phyloP scores from a whole-genome alignment of 1,284 basidiomycete genomes.

The Cerrena zonata region DNA sequence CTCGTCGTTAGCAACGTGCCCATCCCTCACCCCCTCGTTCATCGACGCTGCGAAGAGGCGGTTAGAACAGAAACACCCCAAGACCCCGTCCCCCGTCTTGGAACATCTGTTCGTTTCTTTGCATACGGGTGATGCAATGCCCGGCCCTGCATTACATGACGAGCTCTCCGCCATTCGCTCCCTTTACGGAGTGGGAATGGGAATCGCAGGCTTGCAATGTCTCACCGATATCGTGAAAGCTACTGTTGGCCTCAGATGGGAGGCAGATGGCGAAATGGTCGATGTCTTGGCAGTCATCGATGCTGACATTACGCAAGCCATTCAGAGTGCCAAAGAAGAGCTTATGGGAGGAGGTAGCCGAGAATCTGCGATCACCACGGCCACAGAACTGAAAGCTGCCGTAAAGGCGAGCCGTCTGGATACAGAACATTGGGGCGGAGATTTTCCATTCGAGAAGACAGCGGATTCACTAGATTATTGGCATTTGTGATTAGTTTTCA shows the following conservation, averaged over 20 bases:
- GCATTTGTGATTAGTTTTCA: too few relatives aligned
- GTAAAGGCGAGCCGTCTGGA: conserved; percentile 48
- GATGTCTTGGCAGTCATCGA: conserved; percentile 59
- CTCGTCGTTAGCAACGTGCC: conserved; percentile 57
- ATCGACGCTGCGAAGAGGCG: conserved; percentile 55
- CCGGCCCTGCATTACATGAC: conserved; percentile 46
- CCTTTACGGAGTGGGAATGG: conserved; percentile 71
- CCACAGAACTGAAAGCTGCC: conserved; percentile 42
- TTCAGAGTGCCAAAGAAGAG: conserved; percentile 74
- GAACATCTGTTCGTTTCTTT: conserved; percentile 38
- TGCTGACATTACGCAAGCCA: conserved; percentile 69
- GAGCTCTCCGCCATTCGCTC: conserved; percentile 52
- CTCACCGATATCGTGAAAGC: conserved; percentile 52
- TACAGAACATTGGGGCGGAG: conserved; percentile 55
- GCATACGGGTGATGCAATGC: conserved; percentile 33
- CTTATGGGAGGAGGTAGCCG: conserved; percentile 46
- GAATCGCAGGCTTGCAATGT: conserved; percentile 52
- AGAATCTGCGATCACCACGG: conserved; percentile 37
- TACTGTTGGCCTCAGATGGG: conserved; percentile 58
- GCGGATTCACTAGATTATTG: conserved; percentile 51
- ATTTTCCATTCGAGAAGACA: conserved; percentile 67
- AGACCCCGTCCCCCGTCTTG: conserved; percentile 26
- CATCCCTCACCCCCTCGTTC: conserved; percentile 57
- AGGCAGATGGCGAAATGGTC: conserved; percentile 49
- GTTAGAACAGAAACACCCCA: conserved; percentile 47